Percentiles rank a stretch among this genome's conserved stretches.
Conservation (phyloP, 2,329 filamentous ascomycete genomes). For the Trichoderma koningiopsis region DNA sequence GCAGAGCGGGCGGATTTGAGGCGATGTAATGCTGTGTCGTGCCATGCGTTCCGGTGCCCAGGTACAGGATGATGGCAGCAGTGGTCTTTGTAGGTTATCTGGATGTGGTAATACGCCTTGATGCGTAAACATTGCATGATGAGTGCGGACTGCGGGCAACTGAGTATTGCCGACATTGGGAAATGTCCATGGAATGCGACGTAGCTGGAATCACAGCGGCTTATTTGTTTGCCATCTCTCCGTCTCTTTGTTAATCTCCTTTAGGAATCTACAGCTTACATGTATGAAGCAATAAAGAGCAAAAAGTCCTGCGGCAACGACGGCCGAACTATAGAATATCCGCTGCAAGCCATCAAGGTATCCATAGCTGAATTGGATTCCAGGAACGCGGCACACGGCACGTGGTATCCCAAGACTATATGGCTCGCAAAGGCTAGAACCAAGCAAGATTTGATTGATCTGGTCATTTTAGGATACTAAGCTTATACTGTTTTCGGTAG, state of each 20-base stretch:
- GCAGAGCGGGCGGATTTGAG: background rate
- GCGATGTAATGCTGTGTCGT: background rate
- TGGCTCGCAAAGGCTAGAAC: background rate
- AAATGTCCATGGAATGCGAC: background rate
- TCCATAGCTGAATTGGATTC: background rate
- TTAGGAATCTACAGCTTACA: background rate
- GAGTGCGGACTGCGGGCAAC: background rate
- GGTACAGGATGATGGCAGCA: background rate
- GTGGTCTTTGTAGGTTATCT: background rate
- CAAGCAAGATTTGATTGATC: background rate
- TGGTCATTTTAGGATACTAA: background rate
- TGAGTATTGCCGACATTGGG: background rate
- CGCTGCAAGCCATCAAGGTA: background rate
- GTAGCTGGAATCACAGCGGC: background rate
- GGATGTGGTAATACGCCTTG: background rate
- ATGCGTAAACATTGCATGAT: background rate
- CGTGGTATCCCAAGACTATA: background rate
- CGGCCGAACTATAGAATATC: background rate
- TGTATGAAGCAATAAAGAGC: background rate
- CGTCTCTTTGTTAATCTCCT: background rate
- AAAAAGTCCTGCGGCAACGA: background rate
- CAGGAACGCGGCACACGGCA: slow-evolving; percentile 3
- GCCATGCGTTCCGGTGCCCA: background rate
- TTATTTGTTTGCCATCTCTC: background rate
- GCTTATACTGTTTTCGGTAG: background rate